These are phyloP conservation scores for Rosa persica DNA, from an alignment of 306 rosid genomes.

Conservation along the genomic window DNA sequence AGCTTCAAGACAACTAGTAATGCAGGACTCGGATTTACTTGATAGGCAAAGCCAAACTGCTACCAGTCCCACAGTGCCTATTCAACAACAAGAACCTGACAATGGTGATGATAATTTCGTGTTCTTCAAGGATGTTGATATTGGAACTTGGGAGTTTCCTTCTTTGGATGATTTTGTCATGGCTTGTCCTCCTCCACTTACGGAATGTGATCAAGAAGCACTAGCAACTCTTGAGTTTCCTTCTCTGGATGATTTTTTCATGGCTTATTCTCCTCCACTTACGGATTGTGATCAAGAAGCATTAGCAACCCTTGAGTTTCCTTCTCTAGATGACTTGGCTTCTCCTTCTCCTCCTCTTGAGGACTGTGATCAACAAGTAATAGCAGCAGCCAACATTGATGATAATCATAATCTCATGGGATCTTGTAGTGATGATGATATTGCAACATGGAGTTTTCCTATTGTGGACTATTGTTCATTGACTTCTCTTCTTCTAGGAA, in stretches of 20 bases:
- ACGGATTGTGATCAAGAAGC: neutral
- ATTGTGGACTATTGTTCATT: neutral
- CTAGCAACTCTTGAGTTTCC: neutral
- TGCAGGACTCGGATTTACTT: neutral
- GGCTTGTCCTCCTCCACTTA: neutral
- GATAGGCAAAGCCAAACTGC: neutral
- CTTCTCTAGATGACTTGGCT: neutral
- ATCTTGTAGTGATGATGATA: neutral
- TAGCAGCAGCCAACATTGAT: neutral
- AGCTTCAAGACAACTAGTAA: neutral
- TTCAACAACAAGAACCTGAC: neutral
- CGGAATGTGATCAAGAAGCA: neutral
- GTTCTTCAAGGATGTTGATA: neutral
- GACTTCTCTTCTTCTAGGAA: neutral
- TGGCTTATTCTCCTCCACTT: neutral
- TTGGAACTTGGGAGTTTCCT: neutral
- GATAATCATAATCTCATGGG: neutral
- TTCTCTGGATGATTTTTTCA: neutral
- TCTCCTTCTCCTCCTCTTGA: neutral
- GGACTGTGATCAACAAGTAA: neutral
- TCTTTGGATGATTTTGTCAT: neutral
- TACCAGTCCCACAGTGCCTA: neutral
- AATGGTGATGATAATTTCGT: neutral
- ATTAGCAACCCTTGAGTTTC: neutral
- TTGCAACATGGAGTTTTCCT: neutral